A percentile compares a stretch with the other conserved stretches of the same genome.
Conservation (phyloP, 2,329 filamentous ascomycete genomes). For the Verticillium isaacii region DNA sequence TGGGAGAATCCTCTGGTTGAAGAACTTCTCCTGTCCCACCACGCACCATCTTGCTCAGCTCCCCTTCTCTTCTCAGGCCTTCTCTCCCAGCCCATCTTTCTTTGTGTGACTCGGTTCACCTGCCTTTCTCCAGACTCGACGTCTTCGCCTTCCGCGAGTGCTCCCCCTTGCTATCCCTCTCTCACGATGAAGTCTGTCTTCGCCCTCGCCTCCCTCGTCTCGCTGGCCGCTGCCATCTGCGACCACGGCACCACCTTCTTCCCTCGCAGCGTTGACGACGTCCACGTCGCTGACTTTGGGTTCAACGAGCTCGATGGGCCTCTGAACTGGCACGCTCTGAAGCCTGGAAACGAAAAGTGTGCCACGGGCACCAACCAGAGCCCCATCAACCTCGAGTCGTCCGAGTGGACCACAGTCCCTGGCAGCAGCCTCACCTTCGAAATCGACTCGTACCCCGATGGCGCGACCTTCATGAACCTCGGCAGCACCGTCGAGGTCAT, state of each 20-base stretch:
- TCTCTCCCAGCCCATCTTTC: background rate
- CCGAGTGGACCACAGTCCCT: slow-evolving; percentile 12
- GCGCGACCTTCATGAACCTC: slow-evolving; percentile 43
- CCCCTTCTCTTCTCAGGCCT: background rate
- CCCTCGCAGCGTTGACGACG: slow-evolving; percentile 17
- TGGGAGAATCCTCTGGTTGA: background rate
- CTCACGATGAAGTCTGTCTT: slow-evolving; percentile 15
- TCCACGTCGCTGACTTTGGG: slow-evolving; percentile 30
- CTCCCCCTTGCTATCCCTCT: background rate
- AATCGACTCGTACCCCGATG: slow-evolving; percentile 29
- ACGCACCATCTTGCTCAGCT: background rate
- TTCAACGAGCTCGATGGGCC: slow-evolving; percentile 40
- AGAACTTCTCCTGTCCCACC: background rate
- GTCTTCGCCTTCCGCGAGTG: background rate
- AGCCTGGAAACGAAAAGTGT: slow-evolving; percentile 39
- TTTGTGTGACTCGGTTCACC: background rate
- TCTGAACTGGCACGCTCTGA: slow-evolving; percentile 45
- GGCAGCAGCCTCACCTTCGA: slow-evolving; percentile 25
- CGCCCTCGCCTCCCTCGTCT: slow-evolving; percentile 11
- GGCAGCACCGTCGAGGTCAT: slow-evolving; percentile 47
- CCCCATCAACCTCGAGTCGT: slow-evolving; percentile 45
- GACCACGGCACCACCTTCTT: slow-evolving; percentile 29
- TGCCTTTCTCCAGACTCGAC: background rate
- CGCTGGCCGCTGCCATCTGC: slow-evolving; percentile 19
- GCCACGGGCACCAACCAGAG: slow-evolving; percentile 46